Base-by-base conservation (phyloP, 2,329 filamentous ascomycete genomes). In the Aotearoamyces nothofagi region DNA sequence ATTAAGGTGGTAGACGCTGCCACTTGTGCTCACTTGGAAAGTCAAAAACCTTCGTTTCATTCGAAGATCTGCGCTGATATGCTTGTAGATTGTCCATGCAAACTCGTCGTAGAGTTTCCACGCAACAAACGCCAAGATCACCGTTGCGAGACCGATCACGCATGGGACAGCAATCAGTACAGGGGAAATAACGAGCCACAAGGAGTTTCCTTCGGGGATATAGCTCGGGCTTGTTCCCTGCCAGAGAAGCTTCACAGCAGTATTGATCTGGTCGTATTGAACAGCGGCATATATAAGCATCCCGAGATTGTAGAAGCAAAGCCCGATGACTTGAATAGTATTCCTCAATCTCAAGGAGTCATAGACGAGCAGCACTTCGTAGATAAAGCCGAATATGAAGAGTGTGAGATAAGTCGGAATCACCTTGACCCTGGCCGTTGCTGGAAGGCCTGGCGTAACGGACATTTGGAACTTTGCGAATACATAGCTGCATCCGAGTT, bases 51-150 rank as follows among this genome's bases (percentile, higher is more conserved):
- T 76, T 57, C 86, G 78, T 67, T 94, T 96, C 78, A 98, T 83
- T 45, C 84, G 75, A 50, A 94, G 70, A 60, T 98, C 90, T 29
- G 90, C 90, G 49, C 86, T 92, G 50, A 98, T 98, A 54, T 92
- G 86, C 63, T 98, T 98, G 57, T 98, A 84, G 47, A 98, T 98
- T 33, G 90, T 90, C 90, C 90, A 98, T 8, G 90, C 87, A 55
- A 98, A 98, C 53, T 94, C 87, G 49, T 93, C 84, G 51, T 98
- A 96, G 17, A 98, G 66, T 58, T 93, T 94, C 80, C 84, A 96
- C 2, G 87, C 75, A 29, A 86, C 61, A 37, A 83, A 78, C 9
- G 63, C 64, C 63, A 96, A 75, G 30, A 72, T 47, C 5, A 86
- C 39, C 3, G 80, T 87, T 16, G 70, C 70, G 16, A 92, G 55